Conservation (phyloP, 345 rosid genomes). For the Eucalyptus sideroxylon region DNA sequence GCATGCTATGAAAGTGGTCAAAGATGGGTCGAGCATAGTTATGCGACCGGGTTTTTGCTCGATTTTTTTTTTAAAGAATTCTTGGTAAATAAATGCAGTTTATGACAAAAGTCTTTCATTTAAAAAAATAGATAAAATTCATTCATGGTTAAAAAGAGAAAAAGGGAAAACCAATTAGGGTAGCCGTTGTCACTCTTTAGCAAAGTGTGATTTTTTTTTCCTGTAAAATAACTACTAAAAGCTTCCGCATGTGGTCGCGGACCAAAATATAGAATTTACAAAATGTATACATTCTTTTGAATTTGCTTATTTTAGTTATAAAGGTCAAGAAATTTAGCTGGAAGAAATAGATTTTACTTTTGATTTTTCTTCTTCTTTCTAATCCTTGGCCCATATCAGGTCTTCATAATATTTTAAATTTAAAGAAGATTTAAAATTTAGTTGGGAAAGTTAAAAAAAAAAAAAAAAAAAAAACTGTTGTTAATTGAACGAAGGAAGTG, state of each 20-base stretch:
- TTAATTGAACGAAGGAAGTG: neutral
- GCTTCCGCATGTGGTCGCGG: neutral
- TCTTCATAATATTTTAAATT: neutral
- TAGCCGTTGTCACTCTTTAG: neutral
- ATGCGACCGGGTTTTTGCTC: neutral
- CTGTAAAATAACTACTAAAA: neutral
- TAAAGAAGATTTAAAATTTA: neutral
- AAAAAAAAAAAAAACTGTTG: neutral
- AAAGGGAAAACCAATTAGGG: neutral
- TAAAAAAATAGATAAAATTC: neutral
- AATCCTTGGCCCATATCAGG: neutral
- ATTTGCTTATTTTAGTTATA: neutral
- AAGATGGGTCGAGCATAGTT: neutral
- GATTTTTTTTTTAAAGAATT: neutral
- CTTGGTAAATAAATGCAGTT: neutral
- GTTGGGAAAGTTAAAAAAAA: neutral
- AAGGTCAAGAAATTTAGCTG: neutral
- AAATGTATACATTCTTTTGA: neutral
- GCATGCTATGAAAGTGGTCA: neutral
- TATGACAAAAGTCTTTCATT: too few relatives aligned
- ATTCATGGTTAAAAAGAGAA: neutral
- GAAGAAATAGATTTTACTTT: neutral
- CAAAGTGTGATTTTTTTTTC: neutral
- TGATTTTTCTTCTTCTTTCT: neutral
- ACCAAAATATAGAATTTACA: neutral